Conservation (phyloP, 306 rosid species). For the Inga oerstediana region DNA sequence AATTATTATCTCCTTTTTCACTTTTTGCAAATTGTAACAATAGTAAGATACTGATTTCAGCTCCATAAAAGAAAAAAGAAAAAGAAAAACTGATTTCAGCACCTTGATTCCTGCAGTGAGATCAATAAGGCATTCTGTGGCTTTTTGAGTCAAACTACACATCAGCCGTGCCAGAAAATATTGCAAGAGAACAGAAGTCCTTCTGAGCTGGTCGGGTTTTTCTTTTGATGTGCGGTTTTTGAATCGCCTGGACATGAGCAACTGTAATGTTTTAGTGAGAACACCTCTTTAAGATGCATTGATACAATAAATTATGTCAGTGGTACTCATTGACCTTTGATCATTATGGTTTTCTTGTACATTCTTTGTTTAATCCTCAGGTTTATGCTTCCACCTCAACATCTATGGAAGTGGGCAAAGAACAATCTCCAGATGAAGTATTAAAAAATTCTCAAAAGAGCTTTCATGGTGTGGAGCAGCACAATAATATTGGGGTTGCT, state of each 20-base stretch:
- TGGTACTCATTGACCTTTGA: conserved; percentile 21
- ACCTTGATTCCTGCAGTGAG: conserved; percentile 70
- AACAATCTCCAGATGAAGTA: conserved; percentile 30
- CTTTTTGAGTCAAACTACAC: conserved; percentile 56
- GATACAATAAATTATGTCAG: background rate
- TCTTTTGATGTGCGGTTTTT: background rate
- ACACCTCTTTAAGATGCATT: background rate
- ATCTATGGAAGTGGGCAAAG: conserved; percentile 40
- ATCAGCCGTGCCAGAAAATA: conserved; percentile 43
- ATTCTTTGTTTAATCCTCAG: conserved; percentile 36
- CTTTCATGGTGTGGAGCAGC: conserved; percentile 29
- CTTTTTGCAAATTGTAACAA: conserved; percentile 11
- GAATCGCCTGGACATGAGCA: conserved; percentile 20
- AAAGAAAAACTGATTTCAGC: conserved; percentile 1
- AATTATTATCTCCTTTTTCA: background rate
- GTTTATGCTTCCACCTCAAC: conserved; percentile 42
- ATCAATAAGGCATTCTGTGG: conserved; percentile 91
- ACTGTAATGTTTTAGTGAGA: background rate
- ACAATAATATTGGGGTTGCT: conserved; percentile 63
- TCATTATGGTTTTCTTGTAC: conserved; percentile 16
- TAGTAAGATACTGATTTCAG: background rate
- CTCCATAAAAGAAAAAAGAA: background rate
- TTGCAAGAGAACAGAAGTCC: conserved; percentile 42
- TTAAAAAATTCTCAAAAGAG: conserved; percentile 38
- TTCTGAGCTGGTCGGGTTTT: conserved; percentile 36